Evolutionary conservation across 2,329 filamentous ascomycete genomes (phyloP).

Genomic region (Septoria petroselini): DNA sequence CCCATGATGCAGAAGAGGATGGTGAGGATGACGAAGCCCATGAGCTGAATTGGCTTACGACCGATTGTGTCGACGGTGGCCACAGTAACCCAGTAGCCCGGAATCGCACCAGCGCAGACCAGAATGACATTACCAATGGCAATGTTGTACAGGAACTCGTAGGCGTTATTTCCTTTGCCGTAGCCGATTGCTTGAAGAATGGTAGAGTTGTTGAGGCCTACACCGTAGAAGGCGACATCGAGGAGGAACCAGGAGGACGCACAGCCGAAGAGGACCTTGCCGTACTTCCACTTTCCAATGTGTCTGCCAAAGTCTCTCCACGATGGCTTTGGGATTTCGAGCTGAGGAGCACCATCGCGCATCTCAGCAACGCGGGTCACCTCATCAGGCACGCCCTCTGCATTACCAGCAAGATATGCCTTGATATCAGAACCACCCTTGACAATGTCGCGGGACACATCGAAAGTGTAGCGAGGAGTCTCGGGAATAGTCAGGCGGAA

Average conservation of each 20-base stretch:
- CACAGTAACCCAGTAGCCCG: constrained; percentile 79
- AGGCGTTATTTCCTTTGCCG: constrained; percentile 60
- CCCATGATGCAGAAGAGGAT: constrained; percentile 51
- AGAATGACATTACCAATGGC: constrained; percentile 77
- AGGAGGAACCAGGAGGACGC: constrained; percentile 82
- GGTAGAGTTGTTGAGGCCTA: constrained; percentile 72
- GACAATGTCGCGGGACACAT: constrained; percentile 70
- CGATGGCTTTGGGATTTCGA: constrained; percentile 67
- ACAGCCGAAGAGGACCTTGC: constrained; percentile 70
- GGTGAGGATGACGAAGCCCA: constrained; percentile 49
- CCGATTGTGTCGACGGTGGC: constrained; percentile 70
- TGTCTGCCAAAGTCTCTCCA: constrained; percentile 69
- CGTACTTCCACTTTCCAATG: constrained; percentile 69
- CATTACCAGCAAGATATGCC: constrained; percentile 67
- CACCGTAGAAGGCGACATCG: constrained; percentile 57
- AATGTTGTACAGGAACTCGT: constrained; percentile 68
- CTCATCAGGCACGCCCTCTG: constrained; percentile 64
- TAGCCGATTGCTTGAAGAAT: constrained; percentile 72
- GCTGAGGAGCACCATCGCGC: constrained; percentile 52
- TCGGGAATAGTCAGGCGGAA: constrained; percentile 85
- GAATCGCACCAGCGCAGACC: constrained; percentile 73
- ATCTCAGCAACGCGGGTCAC: constrained; percentile 60
- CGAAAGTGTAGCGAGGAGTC: constrained; percentile 84
- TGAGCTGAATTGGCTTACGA: constrained; percentile 72
- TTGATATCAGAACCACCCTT: constrained; percentile 70